A percentile compares a stretch with the other conserved stretches of the same genome.
Conservation (phyloP, 768 basidiomycete genomes). For the Boletus eberwhitei region DNA sequence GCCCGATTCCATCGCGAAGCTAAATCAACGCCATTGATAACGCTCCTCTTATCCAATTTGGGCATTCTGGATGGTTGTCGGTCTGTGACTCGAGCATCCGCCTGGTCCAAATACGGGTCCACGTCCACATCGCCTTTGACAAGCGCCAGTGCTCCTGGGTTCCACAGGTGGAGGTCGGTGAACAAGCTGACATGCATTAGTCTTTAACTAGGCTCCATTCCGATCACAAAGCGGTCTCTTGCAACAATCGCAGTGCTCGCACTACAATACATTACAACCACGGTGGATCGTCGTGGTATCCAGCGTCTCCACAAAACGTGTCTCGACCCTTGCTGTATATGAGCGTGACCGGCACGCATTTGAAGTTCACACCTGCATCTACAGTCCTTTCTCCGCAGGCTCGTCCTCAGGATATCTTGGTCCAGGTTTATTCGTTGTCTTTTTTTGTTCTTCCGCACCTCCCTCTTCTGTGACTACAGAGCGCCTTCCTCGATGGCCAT, state of each 20-base stretch:
- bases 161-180: neutral
- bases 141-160: neutral
- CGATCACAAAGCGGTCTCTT: constrained; percentile 9
- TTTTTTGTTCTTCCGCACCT: neutral
- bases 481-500: constrained; percentile 17
- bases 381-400: neutral
- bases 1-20: constrained; percentile 15
- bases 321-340: constrained; percentile 26
- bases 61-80: neutral
- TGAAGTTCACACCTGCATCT: constrained; percentile 1
- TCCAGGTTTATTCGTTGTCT: neutral
- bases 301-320: constrained; percentile 25
- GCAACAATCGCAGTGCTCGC: constrained; percentile 5
- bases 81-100: neutral
- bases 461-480: neutral
- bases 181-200: neutral
- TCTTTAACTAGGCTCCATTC: constrained; percentile 5
- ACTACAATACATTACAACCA: constrained; percentile 17
- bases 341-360: constrained; percentile 6
- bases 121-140: neutral
- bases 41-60: neutral
- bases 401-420: constrained; percentile 1
- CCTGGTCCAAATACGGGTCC: neutral
- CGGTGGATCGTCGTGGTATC: constrained; percentile 20
- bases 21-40: constrained; percentile 19